Conservation (phyloP, 2,329 filamentous ascomycete species). For the Neonectria coccinea region DNA sequence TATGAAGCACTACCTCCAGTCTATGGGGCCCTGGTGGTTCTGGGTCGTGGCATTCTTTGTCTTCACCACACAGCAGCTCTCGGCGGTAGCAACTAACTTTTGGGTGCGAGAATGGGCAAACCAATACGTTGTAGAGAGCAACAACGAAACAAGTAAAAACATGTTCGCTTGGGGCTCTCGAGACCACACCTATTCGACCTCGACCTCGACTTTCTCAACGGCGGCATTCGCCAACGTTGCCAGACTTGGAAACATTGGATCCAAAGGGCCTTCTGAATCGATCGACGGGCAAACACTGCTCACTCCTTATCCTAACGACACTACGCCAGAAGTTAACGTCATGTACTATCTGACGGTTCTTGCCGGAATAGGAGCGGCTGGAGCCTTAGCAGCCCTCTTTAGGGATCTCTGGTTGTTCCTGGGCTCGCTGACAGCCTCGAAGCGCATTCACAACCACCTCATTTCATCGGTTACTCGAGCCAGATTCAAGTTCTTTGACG, state of each 20-base stretch:
- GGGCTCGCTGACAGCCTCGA: constrained; percentile 89
- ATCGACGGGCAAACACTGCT: constrained; percentile 30
- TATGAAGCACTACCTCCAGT: constrained; percentile 83
- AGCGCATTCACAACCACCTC: constrained; percentile 82
- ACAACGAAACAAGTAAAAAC: background rate
- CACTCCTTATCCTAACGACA: constrained; percentile 53
- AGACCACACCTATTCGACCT: constrained; percentile 42
- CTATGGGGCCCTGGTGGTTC: constrained; percentile 98
- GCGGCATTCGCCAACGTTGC: constrained; percentile 53
- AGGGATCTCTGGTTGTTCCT: constrained; percentile 92
- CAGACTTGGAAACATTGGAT: constrained; percentile 50
- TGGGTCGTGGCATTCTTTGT: constrained; percentile 82
- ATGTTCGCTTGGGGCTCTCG: constrained; percentile 33
- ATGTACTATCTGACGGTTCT: constrained; percentile 88
- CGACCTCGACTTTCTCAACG: constrained; percentile 42
- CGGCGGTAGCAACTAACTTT: constrained; percentile 87
- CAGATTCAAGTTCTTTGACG: constrained; percentile 97
- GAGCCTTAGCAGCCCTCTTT: constrained; percentile 83
- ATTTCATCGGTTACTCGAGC: constrained; percentile 85
- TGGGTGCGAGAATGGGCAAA: constrained; percentile 98
- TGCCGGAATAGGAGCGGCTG: constrained; percentile 80
- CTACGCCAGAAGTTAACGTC: constrained; percentile 71
- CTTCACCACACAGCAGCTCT: constrained; percentile 86
- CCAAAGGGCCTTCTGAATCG: background rate
- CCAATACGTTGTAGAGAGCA: constrained; percentile 73